Base-by-base conservation (phyloP, 352 stramenopile genomes). In the Aphanomyces astaci region DNA sequence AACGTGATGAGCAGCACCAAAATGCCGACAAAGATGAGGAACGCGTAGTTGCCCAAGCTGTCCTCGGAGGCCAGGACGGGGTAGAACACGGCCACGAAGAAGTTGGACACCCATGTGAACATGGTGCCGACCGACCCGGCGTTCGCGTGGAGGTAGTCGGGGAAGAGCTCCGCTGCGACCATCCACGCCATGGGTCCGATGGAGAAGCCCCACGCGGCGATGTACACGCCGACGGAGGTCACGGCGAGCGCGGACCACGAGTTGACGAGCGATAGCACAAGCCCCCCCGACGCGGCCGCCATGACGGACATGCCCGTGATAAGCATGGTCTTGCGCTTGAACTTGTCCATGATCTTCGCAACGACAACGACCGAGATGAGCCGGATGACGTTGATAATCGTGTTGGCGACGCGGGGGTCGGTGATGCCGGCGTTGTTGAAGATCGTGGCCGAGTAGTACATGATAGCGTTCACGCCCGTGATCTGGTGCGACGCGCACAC, bases 381-480 rank as follows among this genome's bases (percentile, higher is more conserved):
- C 56, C 86, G 86, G 28, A 88, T 76, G 27, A 78, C 72, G 54
- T 82, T 80, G 63, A 90, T 73, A 24, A 81, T 75, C 25, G 87
- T 25, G 19, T 75, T 84, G 52, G 80, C 82, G 22, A 88, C 56
- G 39, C 82, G 82, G 45, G 74, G 72, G 55, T 89, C 82, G 0
- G 69, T 55, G 43, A 90, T 76, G 4, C 82, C 82, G 7, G 80
- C 80, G 31, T 80, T 68, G 28, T 76, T 81, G 60, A 89, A 90
- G 19, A 89, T 72, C 7, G 70, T 70, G 19, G 78, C 86, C 27
- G 82, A 89, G 68, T 90, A 90, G 60, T 86, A 82, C 66, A 88
- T 89, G 11, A 89, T 77, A 33, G 78, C 82, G 55, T 86, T 90
- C 73, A 90, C 76, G 30, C 80, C 82, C 1, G 77, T 83, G 43